These are phyloP conservation scores for Rosa rugosa DNA, from an alignment of 306 rosid genomes.

Conservation along the genomic window DNA sequence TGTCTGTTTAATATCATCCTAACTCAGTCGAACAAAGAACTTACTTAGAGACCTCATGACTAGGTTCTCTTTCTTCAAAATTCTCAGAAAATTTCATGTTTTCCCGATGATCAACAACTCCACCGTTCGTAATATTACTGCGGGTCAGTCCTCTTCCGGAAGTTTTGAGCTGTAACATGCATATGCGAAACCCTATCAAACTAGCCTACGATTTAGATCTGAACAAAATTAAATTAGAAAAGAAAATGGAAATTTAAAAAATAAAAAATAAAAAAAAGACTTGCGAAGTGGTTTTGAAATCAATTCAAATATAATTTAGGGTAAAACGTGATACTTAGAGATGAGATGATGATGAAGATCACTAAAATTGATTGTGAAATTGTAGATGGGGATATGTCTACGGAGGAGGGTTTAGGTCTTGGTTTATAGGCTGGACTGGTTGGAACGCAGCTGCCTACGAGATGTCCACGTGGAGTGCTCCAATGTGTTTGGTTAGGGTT, in stretches of 20 bases:
- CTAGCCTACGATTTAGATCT: background rate
- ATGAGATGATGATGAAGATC: background rate
- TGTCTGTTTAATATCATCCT: background rate
- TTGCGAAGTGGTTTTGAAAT: background rate
- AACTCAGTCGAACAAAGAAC: background rate
- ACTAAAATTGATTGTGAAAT: background rate
- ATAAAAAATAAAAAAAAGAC: background rate
- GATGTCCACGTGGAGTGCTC: background rate
- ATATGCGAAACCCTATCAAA: background rate
- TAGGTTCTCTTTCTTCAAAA: background rate
- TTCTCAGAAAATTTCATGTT: background rate
- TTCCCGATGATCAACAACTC: background rate
- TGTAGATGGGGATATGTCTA: background rate
- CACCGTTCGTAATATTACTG: background rate
- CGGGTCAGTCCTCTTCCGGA: background rate
- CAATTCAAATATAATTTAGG: background rate
- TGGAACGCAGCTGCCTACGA: background rate
- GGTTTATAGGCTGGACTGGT: background rate
- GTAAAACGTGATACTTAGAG: background rate
- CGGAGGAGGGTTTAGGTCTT: background rate
- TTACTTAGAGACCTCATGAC: background rate
- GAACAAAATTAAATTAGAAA: background rate
- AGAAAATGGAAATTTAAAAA: background rate
- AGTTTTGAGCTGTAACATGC: no score
- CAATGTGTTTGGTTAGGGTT: no score